Conservation (phyloP, 2,329 filamentous ascomycete genomes). For the Microdochium trichocladiopsis region DNA sequence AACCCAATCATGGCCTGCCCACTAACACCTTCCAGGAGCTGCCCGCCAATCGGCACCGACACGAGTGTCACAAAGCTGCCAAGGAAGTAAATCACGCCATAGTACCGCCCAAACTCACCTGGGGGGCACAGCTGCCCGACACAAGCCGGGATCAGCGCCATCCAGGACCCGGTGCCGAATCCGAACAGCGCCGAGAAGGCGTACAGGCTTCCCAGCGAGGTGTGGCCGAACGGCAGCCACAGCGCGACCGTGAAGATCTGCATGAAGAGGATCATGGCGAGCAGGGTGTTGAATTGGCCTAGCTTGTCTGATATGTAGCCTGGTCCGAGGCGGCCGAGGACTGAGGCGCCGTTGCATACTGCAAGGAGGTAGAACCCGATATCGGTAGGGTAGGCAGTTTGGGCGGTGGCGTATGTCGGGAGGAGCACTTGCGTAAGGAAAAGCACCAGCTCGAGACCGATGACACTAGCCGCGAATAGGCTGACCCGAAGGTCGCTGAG, state of each 20-base stretch:
- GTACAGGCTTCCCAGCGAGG: slow-evolving; percentile 40
- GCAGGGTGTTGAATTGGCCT: slow-evolving; percentile 62
- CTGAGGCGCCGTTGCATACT: slow-evolving; percentile 63
- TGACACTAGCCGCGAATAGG: slow-evolving; percentile 32
- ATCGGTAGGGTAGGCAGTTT: not conserved
- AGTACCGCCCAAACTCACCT: slow-evolving; percentile 60
- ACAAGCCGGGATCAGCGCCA: slow-evolving; percentile 62
- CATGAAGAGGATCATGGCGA: slow-evolving; percentile 38
- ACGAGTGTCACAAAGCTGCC: not conserved
- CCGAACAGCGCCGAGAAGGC: slow-evolving; percentile 58
- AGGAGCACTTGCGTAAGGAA: slow-evolving; percentile 37
- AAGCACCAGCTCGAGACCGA: slow-evolving; percentile 39
- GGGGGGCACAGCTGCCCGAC: slow-evolving; percentile 63
- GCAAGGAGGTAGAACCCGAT: slow-evolving; percentile 38
- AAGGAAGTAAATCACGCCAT: slow-evolving; percentile 51
- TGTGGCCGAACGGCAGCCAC: slow-evolving; percentile 48
- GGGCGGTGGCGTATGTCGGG: slow-evolving; percentile 33
- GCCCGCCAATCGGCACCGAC: not conserved
- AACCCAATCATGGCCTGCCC: not conserved
- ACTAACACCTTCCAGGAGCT: not conserved
- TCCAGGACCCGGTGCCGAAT: slow-evolving; percentile 60
- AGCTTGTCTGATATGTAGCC: slow-evolving; percentile 59
- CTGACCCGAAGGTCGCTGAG: slow-evolving; percentile 31
- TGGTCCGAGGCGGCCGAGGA: slow-evolving; percentile 57
- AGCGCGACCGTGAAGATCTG: slow-evolving; percentile 42